Percentiles rank a stretch among this genome's conserved stretches.
Evolutionary conservation across 2,329 filamentous ascomycete species (phyloP).

Genomic region (Talaromyces sp.): DNA sequence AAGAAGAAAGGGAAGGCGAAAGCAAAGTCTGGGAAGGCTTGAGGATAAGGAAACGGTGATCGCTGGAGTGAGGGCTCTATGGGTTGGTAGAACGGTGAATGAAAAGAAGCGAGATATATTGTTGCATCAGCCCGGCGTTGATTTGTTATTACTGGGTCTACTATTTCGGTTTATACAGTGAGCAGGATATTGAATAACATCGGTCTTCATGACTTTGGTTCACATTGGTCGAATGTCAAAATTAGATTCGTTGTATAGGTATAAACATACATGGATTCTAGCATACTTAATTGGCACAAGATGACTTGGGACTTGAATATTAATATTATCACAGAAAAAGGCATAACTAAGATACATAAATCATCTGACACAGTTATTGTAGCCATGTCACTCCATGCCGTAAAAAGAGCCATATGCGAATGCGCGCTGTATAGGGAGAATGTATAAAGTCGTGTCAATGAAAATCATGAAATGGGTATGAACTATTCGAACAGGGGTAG

Average conservation of each 20-base stretch:
- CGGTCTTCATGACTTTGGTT: neutral
- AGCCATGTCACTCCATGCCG: neutral
- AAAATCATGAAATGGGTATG: slow-evolving; percentile 2
- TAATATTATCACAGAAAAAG: neutral
- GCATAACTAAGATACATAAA: slow-evolving; percentile 11
- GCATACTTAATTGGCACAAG: neutral
- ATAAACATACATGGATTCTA: neutral
- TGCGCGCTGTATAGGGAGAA: neutral
- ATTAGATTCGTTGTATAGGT: neutral
- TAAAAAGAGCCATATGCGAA: neutral
- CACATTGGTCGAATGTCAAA: neutral
- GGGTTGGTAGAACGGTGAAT: neutral
- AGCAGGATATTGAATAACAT: neutral
- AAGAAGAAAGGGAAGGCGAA: slow-evolving; percentile 75
- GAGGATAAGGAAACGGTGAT: neutral
- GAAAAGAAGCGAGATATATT: neutral
- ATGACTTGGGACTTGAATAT: neutral
- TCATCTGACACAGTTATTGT: neutral
- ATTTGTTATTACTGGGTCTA: neutral
- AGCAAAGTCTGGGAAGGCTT: slow-evolving; percentile 42
- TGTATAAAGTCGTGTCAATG: neutral
- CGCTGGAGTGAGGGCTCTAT: neutral
- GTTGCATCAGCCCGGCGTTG: slow-evolving; percentile 11
- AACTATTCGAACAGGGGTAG: neutral
- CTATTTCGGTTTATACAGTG: no score